Base-by-base conservation (phyloP, 2,329 filamentous ascomycete species). In the Venturia aucupariae region DNA sequence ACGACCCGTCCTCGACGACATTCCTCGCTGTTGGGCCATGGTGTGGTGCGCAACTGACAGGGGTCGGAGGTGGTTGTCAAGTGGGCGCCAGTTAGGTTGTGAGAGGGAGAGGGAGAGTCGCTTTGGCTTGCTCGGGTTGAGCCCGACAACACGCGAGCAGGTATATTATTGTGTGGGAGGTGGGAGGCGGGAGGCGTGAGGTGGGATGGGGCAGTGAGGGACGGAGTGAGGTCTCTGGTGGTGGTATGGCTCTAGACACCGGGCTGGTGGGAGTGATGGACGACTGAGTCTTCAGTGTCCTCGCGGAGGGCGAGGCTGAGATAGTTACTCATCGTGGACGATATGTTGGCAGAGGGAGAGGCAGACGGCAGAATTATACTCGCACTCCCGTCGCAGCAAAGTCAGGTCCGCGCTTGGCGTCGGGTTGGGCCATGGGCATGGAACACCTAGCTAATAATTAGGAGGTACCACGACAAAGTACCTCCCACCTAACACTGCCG, bases 1-100 rank as follows among this genome's bases (percentile, higher is more conserved):
- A 74, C 90, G 84, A 71, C 90, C 90, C 64, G 85, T 87, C 72
- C 90, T 84, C 67, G 89, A 90, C 80, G 92, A 72, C 79, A 80
- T 81, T 57, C 78, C 75, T 67, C 78, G 72, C 69, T 76, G 72
- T 71, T 79, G 76, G 60, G 79, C 78, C 79, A 81, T 81, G 67
- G 61, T 59, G 65, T 27, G 27, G 35, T 17, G 19, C 24, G 46
- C 46, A 46, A 19, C 38, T 24, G 38, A n/a, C 13, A 22, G 51
- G 51, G 6, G 27, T 32, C 15, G 51, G 24, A 57, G 8, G 51
- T n/a, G 51, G 51, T 35, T 35, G 51, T n/a, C 6, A 19, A 35
- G 51, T n/a, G 4, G 51, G 51, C 35, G 27, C 27, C 51, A 35
- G 51, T 35, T 15, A 35, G n/a, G 10, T 17, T 35, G 11, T 38